A percentile compares a stretch with the other conserved stretches of the same genome.
These are phyloP conservation scores for Tetramitus jugosus DNA, from an alignment of 208 protist species.

Conservation along the genomic window DNA sequence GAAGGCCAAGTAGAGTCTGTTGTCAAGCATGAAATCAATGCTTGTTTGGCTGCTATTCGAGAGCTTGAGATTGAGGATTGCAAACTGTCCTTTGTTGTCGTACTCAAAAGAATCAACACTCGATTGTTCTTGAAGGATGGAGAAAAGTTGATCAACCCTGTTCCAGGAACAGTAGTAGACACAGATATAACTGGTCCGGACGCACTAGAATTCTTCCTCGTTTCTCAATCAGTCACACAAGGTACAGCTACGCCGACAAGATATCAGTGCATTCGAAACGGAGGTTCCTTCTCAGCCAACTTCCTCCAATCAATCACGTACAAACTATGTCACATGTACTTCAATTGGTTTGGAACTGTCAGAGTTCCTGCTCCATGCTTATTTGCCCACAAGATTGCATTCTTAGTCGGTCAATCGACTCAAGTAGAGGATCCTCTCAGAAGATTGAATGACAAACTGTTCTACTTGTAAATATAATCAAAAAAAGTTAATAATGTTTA, in stretches of 20 bases:
- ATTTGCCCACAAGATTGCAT: slow-evolving; percentile 14
- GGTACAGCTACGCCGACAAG: not conserved
- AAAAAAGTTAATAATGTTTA: no score
- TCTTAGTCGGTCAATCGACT: not conserved
- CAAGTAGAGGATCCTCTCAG: not conserved
- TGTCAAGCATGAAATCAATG: not conserved
- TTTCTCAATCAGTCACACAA: not conserved
- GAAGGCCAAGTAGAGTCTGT: not conserved
- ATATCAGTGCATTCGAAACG: not conserved
- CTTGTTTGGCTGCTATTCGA: not conserved
- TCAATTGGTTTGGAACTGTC: slow-evolving; percentile 22
- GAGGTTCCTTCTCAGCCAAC: not conserved
- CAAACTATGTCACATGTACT: slow-evolving; percentile 17
- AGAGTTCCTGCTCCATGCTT: not conserved
- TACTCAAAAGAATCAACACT: not conserved
- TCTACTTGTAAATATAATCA: slow-evolving; percentile 4
- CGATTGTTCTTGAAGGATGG: not conserved
- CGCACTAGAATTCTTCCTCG: not conserved
- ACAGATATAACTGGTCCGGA: not conserved
- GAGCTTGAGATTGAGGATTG: not conserved
- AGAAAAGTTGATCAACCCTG: not conserved
- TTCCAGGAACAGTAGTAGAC: slow-evolving; percentile 18
- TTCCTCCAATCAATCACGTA: not conserved
- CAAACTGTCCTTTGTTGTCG: not conserved
- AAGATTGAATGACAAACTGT: not conserved